Conservation (phyloP, 495 filamentous ascomycete genomes). For the Hypoxylon fuscum region DNA sequence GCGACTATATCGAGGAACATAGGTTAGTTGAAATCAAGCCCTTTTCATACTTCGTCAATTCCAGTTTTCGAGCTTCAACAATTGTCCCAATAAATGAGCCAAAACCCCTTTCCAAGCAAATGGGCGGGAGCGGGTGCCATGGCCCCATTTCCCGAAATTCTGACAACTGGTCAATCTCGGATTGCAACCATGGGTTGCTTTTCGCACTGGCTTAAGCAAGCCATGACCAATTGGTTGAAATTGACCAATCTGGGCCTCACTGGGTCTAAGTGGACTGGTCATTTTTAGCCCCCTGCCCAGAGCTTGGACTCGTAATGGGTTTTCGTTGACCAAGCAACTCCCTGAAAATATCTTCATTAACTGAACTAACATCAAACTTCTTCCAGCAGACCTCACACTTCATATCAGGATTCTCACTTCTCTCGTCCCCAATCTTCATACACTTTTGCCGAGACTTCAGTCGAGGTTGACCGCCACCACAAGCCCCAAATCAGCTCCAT, state of each 20-base stretch:
- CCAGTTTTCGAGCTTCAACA: neutral
- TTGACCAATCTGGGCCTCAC: slow-evolving; percentile 28
- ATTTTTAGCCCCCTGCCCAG: slow-evolving; percentile 21
- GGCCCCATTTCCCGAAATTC: neutral
- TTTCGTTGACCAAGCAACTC: slow-evolving; percentile 33
- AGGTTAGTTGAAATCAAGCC: slow-evolving; percentile 38
- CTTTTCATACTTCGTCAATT: slow-evolving; percentile 14
- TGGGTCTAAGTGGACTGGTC: slow-evolving; percentile 12
- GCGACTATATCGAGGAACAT: slow-evolving; percentile 65
- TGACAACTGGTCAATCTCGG: slow-evolving; percentile 16
- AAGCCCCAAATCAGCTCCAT: slow-evolving; percentile 64
- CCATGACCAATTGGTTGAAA: slow-evolving; percentile 34
- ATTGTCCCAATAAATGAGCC: neutral
- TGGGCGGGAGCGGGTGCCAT: neutral
- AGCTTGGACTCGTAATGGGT: slow-evolving; percentile 16
- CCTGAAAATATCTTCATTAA: slow-evolving; percentile 25
- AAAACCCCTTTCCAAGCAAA: neutral
- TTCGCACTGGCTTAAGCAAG: slow-evolving; percentile 16
- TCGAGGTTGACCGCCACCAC: slow-evolving; percentile 65
- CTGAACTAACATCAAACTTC: slow-evolving; percentile 43
- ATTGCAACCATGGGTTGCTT: slow-evolving; percentile 1
- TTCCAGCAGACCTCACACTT: slow-evolving; percentile 40
- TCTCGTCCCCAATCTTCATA: slow-evolving; percentile 61
- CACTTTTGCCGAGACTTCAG: slow-evolving; percentile 69
- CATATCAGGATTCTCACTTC: slow-evolving; percentile 19